Evolutionary conservation across 257 asterid species (phyloP).

Genomic region (Nicotiana tabacum): DNA sequence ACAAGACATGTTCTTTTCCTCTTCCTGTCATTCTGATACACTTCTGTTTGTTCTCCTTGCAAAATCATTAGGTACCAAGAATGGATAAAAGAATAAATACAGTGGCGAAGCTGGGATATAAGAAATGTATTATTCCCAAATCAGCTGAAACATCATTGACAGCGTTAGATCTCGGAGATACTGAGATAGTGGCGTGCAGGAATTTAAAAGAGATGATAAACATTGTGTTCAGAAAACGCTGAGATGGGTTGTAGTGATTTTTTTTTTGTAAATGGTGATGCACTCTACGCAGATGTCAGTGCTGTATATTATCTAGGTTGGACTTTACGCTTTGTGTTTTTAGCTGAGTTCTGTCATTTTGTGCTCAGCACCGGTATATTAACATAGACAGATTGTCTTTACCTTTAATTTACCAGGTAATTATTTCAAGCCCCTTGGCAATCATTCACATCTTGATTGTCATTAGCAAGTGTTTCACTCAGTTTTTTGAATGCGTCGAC

Average conservation of each 20-base stretch:
- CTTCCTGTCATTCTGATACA: neutral
- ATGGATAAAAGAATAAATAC: constrained; percentile 77
- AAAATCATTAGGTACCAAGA: constrained; percentile 57
- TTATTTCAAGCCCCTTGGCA: no score
- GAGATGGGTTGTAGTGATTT: neutral
- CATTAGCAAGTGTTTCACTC: no score
- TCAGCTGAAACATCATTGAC: constrained; percentile 45
- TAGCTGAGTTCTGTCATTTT: neutral
- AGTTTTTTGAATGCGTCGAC: no score
- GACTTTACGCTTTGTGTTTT: neutral
- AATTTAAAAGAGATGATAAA: constrained; percentile 87
- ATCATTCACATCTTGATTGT: no score
- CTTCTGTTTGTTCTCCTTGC: neutral
- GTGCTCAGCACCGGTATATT: neutral
- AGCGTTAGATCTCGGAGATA: constrained; percentile 31
- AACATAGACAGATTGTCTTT: constrained; percentile 12
- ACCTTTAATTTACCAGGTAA: no score
- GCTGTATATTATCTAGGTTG: neutral
- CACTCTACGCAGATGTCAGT: neutral
- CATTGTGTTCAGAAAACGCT: constrained; percentile 43
- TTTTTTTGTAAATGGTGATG: neutral
- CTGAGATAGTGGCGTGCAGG: constrained; percentile 63
- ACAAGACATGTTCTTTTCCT: neutral
- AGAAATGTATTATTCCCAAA: constrained; percentile 69
- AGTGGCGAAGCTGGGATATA: constrained; percentile 74